A percentile compares a stretch with the other conserved stretches of the same genome.
Evolutionary conservation across 2,329 filamentous ascomycete species (phyloP).

Genomic region (Aspergillus melleus): DNA sequence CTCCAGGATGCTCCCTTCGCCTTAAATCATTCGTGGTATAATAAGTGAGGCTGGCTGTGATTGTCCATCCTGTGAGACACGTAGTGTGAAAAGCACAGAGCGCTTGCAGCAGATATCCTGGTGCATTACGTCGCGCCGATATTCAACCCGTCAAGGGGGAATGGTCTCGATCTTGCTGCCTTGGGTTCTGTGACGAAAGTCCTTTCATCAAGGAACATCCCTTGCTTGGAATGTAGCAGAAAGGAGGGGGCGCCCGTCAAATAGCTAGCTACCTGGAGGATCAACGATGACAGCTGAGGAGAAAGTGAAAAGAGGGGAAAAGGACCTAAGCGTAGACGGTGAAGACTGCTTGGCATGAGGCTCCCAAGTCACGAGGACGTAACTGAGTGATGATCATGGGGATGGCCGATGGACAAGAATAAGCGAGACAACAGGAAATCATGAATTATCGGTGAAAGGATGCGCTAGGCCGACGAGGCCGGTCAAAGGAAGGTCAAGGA

Average conservation of each 20-base stretch:
- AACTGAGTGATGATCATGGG: neutral
- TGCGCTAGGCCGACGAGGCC: neutral
- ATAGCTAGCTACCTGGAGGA: neutral
- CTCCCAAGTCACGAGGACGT: neutral
- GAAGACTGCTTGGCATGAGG: neutral
- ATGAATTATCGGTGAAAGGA: neutral
- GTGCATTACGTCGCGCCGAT: neutral
- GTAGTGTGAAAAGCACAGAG: constrained; percentile 2
- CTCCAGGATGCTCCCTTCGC: neutral
- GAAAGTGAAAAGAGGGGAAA: neutral
- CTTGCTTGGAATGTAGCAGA: neutral
- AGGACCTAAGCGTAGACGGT: neutral
- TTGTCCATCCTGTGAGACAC: constrained; percentile 7
- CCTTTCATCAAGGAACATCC: neutral
- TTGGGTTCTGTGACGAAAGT: no score
- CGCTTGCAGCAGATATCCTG: constrained; percentile 5
- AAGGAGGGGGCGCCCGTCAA: neutral
- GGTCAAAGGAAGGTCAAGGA: neutral
- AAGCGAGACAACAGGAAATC: neutral
- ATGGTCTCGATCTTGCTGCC: neutral
- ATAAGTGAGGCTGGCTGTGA: constrained; percentile 16
- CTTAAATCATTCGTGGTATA: neutral
- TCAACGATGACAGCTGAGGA: neutral
- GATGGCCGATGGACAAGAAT: neutral
- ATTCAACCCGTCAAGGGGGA: neutral